Conservation (phyloP, 192 early-diverging fungal species). For the Coemansia sp. region DNA sequence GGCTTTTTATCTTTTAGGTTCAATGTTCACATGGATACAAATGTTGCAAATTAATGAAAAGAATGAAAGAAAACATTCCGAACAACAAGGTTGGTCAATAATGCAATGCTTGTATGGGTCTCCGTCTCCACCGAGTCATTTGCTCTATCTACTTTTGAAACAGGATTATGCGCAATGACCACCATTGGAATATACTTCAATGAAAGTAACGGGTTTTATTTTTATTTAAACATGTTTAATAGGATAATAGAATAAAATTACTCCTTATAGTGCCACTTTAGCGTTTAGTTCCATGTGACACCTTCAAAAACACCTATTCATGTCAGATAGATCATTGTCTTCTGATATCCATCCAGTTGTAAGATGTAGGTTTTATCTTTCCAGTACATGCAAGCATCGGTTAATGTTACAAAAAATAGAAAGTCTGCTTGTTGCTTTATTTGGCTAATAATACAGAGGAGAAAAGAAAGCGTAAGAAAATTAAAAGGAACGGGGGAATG, state of each 20-base stretch:
- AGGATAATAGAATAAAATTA: not conserved
- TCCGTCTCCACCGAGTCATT: not conserved
- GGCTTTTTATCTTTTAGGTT: not conserved
- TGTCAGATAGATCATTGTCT: no score
- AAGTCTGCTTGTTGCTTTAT: conserved; percentile 5
- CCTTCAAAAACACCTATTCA: no score
- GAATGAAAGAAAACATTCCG: not conserved
- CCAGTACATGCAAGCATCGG: not conserved
- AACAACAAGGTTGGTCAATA: not conserved
- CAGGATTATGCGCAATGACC: not conserved
- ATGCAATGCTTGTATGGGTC: no score
- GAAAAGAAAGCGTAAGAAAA: not conserved
- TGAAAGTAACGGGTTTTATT: not conserved
- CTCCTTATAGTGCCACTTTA: not conserved
- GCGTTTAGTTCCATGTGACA: conserved; percentile 2
- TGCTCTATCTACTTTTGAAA: not conserved
- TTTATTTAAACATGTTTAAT: not conserved
- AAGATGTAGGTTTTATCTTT: no score
- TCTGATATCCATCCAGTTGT: no score
- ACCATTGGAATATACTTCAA: not conserved
- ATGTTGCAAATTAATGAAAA: not conserved
- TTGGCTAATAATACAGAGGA: conserved; percentile 13
- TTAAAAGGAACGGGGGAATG: not conserved
- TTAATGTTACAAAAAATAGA: not conserved
- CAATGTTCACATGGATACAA: conserved; percentile 10